Evolutionary conservation across 2,329 filamentous ascomycete species (phyloP).

Genomic region (Colletotrichum tofieldiae): DNA sequence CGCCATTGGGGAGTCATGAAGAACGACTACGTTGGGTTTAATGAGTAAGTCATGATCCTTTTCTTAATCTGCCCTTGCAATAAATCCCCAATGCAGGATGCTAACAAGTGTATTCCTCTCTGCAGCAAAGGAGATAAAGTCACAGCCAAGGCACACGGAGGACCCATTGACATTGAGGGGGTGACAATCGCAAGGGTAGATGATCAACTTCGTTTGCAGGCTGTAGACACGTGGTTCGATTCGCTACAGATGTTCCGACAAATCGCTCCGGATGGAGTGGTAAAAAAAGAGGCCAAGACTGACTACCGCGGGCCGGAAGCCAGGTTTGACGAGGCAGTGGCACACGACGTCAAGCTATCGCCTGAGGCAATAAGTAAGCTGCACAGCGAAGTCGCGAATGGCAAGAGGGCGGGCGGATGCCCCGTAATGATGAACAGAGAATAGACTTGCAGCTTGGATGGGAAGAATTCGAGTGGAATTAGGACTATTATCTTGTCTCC

Average conservation of each 20-base stretch:
- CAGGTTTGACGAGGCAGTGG: constrained; percentile 26
- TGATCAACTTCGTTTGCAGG: constrained; percentile 70
- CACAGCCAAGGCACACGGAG: constrained; percentile 73
- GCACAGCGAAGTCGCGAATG: constrained; percentile 9
- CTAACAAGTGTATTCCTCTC: constrained; percentile 18
- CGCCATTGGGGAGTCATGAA: constrained; percentile 79
- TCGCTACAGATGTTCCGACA: constrained; percentile 78
- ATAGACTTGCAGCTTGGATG: neutral
- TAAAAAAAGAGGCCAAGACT: constrained; percentile 27
- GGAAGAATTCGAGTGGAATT: neutral
- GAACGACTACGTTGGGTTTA: constrained; percentile 76
- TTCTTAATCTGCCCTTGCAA: neutral
- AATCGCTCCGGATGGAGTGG: constrained; percentile 56
- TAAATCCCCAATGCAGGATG: neutral
- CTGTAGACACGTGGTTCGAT: constrained; percentile 77
- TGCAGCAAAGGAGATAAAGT: constrained; percentile 74
- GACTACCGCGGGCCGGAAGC: constrained; percentile 24
- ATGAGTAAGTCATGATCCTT: constrained; percentile 65
- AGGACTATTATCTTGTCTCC: neutral
- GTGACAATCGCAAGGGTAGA: constrained; percentile 75
- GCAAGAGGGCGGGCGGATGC: constrained; percentile 12
- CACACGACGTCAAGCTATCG: constrained; percentile 16
- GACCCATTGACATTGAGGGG: constrained; percentile 74
- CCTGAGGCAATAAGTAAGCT: constrained; percentile 22
- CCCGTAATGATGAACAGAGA: constrained; percentile 40